Evolutionary conservation across 495 filamentous ascomycete species (phyloP), one percentile per base, ranked within the genome.

Genomic region (Cercophora scortea): DNA sequence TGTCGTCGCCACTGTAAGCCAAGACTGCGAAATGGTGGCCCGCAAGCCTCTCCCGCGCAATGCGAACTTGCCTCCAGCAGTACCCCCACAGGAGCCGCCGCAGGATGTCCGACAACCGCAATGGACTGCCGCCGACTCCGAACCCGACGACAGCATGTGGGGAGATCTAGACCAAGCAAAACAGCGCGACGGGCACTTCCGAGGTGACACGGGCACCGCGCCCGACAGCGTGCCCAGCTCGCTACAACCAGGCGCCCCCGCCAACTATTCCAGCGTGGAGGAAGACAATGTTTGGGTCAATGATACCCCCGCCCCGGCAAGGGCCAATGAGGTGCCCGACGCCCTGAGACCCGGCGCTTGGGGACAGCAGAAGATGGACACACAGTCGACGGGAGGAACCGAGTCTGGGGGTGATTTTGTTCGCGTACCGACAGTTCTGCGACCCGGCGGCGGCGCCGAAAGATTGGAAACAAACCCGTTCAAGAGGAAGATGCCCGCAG

Each of bases 391-490:
- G 52, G 39, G 44, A 52, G 58, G 19, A n/a, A 47, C 19, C 40
- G 57, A 52, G 45, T 45, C 56, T 52, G 59, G 15, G n/a, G 33
- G 48, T 16, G 41, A 55, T 12, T 19, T 54, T 9, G 41, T 50
- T 25, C 50, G 59, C 12, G 60, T 73, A 25, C 72, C 70, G 8
- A 58, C 54, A 32, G 51, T 59, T 25, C 60, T 73, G 25, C 57
- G 64, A 53, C 71, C 69, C 0, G 68, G 67, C 49, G 61, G 50
- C 44, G 64, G 55, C 16, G 58, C 56, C 5, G 32, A 44, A 9
- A 67, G 65, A 19, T 51, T 60, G 36, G 72, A 76, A 51, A 79
- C 76, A n/a, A 80, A 80, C 47, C 78, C 78, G 4, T 80, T 77
- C 62, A 75, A 74, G 54, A 69, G 71, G 34, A 74, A 77, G 45